phyloP scores from a whole-genome alignment of 2,329 filamentous ascomycete genomes.

The Paramyrothecium roridum region DNA sequence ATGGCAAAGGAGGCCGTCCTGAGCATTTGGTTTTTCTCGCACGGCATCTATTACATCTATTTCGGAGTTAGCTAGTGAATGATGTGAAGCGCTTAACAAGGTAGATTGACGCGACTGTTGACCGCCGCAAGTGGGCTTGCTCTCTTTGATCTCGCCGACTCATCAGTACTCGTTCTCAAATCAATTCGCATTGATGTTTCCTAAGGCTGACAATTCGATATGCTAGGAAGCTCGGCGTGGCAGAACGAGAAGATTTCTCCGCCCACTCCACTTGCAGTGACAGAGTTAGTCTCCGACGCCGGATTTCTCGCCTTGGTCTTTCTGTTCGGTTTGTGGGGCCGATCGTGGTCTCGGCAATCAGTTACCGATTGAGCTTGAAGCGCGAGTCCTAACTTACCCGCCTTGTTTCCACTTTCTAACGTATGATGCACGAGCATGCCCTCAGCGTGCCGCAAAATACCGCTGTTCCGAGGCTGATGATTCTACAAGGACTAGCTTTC shows the following conservation, averaged over 20 bases:
- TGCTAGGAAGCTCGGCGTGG: no score
- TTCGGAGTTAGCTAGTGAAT: background rate
- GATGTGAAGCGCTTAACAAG: background rate
- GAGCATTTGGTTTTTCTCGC: background rate
- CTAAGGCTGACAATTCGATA: no score
- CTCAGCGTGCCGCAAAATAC: no score
- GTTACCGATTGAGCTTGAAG: background rate
- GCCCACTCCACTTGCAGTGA: background rate
- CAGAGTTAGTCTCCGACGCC: background rate
- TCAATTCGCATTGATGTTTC: no score
- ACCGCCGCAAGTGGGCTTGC: background rate
- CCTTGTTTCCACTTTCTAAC: no score
- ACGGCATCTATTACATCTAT: background rate
- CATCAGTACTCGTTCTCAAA: no score
- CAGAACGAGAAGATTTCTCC: background rate
- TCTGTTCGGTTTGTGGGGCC: background rate
- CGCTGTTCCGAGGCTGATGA: no score
- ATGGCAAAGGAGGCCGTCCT: background rate
- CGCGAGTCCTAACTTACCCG: no score
- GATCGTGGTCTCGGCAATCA: background rate
- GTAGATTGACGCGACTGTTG: background rate
- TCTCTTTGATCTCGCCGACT: background rate
- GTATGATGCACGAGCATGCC: no score
- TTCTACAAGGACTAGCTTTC: no score
- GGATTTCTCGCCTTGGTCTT: background rate